Evolutionary conservation across 83 land plant genomes (phyloP).

Genomic region (Picea mariana): DNA sequence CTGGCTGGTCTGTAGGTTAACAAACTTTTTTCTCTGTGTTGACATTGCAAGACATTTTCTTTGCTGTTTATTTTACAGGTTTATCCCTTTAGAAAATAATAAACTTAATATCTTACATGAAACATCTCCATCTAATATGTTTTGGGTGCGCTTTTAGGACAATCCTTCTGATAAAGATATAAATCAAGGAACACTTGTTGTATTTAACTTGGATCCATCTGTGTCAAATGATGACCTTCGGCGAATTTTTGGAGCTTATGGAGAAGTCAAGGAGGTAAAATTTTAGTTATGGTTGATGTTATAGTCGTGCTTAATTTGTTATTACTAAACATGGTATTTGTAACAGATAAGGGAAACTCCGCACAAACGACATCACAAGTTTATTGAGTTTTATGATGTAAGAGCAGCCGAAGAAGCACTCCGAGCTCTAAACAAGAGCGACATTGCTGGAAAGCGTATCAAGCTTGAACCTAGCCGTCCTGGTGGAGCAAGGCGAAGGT

Average conservation of each 20-base stretch:
- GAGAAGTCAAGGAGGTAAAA: conserved; percentile 56
- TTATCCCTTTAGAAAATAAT: too few species aligned
- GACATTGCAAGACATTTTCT: too few species aligned
- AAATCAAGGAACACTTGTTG: too few species aligned
- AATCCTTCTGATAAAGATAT: too few species aligned
- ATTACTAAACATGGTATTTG: not conserved
- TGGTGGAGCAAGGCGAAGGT: conserved; percentile 84
- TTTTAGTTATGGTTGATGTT: not conserved
- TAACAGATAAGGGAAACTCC: conserved; percentile 85
- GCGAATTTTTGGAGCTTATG: conserved; percentile 53
- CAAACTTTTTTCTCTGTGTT: too few species aligned
- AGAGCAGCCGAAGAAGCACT: conserved; percentile 85
- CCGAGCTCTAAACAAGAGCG: conserved; percentile 66
- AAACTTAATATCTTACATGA: too few species aligned
- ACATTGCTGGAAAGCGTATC: conserved; percentile 84
- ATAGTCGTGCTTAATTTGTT: not conserved
- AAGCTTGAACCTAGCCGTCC: conserved; percentile 91
- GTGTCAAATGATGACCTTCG: conserved; percentile 57
- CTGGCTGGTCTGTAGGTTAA: too few species aligned
- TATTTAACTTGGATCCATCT: conserved; percentile 54
- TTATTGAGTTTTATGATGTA: conserved; percentile 85
- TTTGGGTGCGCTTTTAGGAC: too few species aligned
- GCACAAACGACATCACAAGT: conserved; percentile 82
- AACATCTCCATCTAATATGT: too few species aligned
- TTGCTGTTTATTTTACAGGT: too few species aligned